Percentiles rank a stretch among this genome's conserved stretches.
Evolutionary conservation across 2,329 filamentous ascomycete genomes (phyloP).

Genomic region (Colletotrichum lini): DNA sequence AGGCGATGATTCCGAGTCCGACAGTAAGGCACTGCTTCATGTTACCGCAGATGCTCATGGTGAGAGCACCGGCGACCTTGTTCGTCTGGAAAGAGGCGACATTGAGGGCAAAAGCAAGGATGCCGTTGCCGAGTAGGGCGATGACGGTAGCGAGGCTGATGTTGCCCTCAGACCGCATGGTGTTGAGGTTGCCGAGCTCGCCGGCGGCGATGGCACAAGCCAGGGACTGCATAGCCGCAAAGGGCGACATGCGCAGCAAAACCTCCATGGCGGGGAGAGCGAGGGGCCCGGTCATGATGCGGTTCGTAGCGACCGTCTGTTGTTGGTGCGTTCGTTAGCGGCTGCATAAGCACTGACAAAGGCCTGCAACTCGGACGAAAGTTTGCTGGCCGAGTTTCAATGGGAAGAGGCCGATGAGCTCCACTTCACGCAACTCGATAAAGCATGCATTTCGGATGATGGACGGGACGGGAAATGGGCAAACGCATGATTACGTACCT

Average conservation of each 20-base stretch:
- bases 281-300: constrained; percentile 74
- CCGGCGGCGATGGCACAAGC: constrained; percentile 66
- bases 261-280: constrained; percentile 72
- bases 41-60: constrained; percentile 73
- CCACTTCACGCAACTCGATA: constrained; percentile 25
- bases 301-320: constrained; percentile 73
- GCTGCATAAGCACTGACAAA: constrained; percentile 14
- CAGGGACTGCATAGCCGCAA: constrained; percentile 70
- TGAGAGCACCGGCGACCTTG: constrained; percentile 69
- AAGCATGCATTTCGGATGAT: constrained; percentile 30
- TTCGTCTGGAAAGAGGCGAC: constrained; percentile 71
- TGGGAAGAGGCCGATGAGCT: constrained; percentile 11
- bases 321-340: constrained; percentile 20
- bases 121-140: constrained; percentile 65
- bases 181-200: constrained; percentile 62
- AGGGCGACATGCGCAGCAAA: constrained; percentile 73
- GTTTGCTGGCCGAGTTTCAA: constrained; percentile 31
- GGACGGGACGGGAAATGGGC: not conserved
- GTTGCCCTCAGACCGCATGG: constrained; percentile 53
- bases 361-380: constrained; percentile 18
- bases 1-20: constrained; percentile 66
- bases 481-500: constrained; percentile 54
- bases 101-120: constrained; percentile 69
- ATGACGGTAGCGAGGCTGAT: constrained; percentile 55
- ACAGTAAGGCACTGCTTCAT: constrained; percentile 72